phyloP scores from a whole-genome alignment of 305 asterid genomes.

The Stenogyne calaminthoides region DNA sequence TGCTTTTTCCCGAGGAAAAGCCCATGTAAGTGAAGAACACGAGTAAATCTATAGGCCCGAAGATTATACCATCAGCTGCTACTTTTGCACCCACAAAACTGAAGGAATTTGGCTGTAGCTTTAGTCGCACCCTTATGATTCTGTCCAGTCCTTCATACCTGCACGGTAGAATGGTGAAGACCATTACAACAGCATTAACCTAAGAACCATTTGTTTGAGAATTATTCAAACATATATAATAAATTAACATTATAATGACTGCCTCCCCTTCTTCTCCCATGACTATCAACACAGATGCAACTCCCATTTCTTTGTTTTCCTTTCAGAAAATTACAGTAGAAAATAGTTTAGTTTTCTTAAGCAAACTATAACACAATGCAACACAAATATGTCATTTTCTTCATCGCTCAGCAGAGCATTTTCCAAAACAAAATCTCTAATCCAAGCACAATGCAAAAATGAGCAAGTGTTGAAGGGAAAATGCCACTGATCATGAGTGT shows the following conservation, averaged over 20 bases:
- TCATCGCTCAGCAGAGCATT: not conserved
- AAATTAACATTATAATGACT: not conserved
- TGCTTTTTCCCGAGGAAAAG: constrained; percentile 65
- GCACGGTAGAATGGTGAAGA: constrained; percentile 29
- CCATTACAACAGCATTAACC: not conserved
- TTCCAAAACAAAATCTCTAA: constrained; percentile 6
- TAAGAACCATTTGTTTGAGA: not conserved
- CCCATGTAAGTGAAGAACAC: constrained; percentile 90
- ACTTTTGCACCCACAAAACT: constrained; percentile 80
- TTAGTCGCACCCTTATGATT: constrained; percentile 55
- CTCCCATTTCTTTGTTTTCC: constrained; percentile 9
- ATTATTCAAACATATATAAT: not conserved
- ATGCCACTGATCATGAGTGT: not conserved
- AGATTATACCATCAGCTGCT: constrained; percentile 76
- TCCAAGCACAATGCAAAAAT: constrained; percentile 8
- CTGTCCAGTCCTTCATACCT: constrained; percentile 90
- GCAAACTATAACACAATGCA: constrained; percentile 2
- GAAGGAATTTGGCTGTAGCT: constrained; percentile 68
- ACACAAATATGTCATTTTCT: constrained; percentile 6
- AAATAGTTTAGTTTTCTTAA: not conserved
- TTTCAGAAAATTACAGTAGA: constrained; percentile 10
- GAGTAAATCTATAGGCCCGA: constrained; percentile 81
- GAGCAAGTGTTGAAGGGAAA: not conserved
- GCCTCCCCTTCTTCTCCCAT: constrained; percentile 9
- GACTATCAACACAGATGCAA: not conserved